Conservation (phyloP, 2,329 filamentous ascomycete species). For the Beauveria caledonica region DNA sequence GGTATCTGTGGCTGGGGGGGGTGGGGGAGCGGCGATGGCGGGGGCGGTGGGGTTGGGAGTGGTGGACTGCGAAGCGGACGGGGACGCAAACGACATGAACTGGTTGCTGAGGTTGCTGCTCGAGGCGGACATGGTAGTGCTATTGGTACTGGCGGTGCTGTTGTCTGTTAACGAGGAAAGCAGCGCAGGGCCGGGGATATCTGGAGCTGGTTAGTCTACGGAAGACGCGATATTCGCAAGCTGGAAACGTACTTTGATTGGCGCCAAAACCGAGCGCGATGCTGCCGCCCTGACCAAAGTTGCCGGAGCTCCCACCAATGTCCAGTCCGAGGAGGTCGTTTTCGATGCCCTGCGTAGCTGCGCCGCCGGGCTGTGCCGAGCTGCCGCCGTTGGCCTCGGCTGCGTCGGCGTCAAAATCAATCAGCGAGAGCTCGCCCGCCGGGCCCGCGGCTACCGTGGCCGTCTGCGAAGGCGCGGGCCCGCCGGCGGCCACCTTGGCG, state of each 20-base stretch:
- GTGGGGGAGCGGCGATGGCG: no score
- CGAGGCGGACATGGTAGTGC: not conserved
- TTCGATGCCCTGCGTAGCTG: slow-evolving; percentile 49
- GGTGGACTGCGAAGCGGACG: slow-evolving; percentile 41
- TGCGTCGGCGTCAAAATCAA: slow-evolving; percentile 72
- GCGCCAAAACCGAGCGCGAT: slow-evolving; percentile 75
- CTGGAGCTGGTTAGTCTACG: slow-evolving; percentile 31
- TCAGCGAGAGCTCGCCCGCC: slow-evolving; percentile 74
- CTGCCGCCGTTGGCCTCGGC: slow-evolving; percentile 44
- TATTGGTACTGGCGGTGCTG: slow-evolving; percentile 42
- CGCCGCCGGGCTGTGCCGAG: slow-evolving; percentile 42
- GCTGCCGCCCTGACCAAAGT: slow-evolving; percentile 66
- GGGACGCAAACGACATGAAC: slow-evolving; percentile 47
- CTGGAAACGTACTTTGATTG: slow-evolving; percentile 52
- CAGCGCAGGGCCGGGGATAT: slow-evolving; percentile 55
- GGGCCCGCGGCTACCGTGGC: slow-evolving; percentile 41
- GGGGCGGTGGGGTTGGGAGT: slow-evolving; percentile 43
- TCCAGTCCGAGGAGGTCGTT: slow-evolving; percentile 88
- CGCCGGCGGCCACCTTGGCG: slow-evolving; percentile 74
- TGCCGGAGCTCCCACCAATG: slow-evolving; percentile 53
- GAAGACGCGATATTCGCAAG: no score
- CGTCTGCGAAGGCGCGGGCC: slow-evolving; percentile 43
- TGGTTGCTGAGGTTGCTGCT: slow-evolving; percentile 27
- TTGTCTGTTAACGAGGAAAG: slow-evolving; percentile 56
- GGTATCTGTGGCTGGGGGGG: no score